Percentiles rank a stretch among this genome's conserved stretches.
Conservation (phyloP, 169 alveolate species). For the Toxoplasma gondii region DNA sequence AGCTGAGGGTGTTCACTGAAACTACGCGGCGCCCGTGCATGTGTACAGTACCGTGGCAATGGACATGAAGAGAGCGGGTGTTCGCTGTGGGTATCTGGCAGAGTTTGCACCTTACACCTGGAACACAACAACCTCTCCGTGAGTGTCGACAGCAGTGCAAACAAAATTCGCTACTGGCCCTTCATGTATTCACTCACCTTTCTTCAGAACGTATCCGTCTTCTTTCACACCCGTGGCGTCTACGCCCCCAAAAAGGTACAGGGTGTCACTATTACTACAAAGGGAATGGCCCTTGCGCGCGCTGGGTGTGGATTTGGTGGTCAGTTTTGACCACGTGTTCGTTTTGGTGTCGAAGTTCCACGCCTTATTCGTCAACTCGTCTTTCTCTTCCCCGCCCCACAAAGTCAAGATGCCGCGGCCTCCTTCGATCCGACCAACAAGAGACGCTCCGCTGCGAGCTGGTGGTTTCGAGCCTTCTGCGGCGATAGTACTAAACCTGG, state of each 20-base stretch:
- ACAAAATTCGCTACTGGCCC: not conserved
- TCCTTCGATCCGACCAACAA: not conserved
- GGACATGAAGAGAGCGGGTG: too few species aligned
- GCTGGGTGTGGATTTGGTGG: not conserved
- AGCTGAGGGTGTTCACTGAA: too few species aligned
- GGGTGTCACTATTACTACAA: not conserved
- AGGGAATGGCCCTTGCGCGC: constrained; percentile 28
- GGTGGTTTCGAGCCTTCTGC: not conserved
- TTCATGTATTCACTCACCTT: constrained; percentile 6
- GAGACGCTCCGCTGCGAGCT: constrained; percentile 1
- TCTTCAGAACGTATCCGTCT: constrained; percentile 35
- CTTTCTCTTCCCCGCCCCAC: constrained; percentile 41
- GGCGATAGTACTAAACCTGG: not conserved
- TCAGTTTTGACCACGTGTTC: not conserved
- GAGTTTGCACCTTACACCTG: too few species aligned
- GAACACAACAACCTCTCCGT: too few species aligned
- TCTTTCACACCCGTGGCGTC: not conserved
- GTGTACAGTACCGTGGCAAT: too few species aligned
- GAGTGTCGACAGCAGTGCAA: not conserved
- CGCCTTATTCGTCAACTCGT: constrained; percentile 5
- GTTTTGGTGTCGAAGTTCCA: constrained; percentile 44
- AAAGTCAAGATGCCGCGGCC: constrained; percentile 8
- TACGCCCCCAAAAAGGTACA: constrained; percentile 27
- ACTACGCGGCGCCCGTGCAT: too few species aligned
- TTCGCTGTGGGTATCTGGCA: too few species aligned